phyloP scores from a whole-genome alignment of 805 yeast genomes.

The Kazachstania kunashirensis region DNA sequence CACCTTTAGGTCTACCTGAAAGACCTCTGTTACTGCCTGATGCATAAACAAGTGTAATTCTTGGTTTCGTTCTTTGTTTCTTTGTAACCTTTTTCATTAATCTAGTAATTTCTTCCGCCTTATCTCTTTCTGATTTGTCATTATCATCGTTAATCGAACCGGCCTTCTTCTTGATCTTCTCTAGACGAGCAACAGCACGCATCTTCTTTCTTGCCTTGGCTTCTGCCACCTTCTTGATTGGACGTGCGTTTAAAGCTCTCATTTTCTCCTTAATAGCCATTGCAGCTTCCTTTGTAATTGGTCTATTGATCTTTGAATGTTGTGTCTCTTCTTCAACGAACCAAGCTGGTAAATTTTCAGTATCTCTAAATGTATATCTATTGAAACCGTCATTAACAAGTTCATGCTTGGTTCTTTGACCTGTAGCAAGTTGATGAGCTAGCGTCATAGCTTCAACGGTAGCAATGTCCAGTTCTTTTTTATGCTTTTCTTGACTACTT shows the following conservation, averaged over 20 bases:
- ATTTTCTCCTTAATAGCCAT: conserved; percentile 65
- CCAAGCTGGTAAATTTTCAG: conserved; percentile 93
- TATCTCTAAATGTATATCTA: conserved; percentile 83
- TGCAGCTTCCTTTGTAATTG: conserved; percentile 91
- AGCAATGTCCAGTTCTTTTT: conserved; percentile 67
- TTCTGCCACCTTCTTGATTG: conserved; percentile 96
- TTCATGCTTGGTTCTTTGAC: conserved; percentile 76
- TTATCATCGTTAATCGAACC: conserved; percentile 83
- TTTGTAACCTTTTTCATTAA: conserved; percentile 74
- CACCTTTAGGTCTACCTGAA: conserved; percentile 93
- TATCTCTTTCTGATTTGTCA: conserved; percentile 83
- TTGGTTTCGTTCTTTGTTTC: conserved; percentile 62
- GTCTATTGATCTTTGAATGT: conserved; percentile 79
- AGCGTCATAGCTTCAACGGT: conserved; percentile 96
- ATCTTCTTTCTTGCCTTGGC: conserved; percentile 94
- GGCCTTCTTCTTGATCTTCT: conserved; percentile 83
- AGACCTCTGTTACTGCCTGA: conserved; percentile 75
- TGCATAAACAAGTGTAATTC: conserved; percentile 84
- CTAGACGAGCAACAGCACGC: conserved; percentile 81
- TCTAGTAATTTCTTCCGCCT: conserved; percentile 84
- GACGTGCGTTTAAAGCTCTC: conserved; percentile 86
- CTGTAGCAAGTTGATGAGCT: conserved; percentile 91
- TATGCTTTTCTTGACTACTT: conserved; percentile 38
- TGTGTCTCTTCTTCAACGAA: conserved; percentile 83
- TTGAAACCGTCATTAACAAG: conserved; percentile 88